Conservation (phyloP, 2,329 filamentous ascomycete genomes). For the Talaromyces sp. region DNA sequence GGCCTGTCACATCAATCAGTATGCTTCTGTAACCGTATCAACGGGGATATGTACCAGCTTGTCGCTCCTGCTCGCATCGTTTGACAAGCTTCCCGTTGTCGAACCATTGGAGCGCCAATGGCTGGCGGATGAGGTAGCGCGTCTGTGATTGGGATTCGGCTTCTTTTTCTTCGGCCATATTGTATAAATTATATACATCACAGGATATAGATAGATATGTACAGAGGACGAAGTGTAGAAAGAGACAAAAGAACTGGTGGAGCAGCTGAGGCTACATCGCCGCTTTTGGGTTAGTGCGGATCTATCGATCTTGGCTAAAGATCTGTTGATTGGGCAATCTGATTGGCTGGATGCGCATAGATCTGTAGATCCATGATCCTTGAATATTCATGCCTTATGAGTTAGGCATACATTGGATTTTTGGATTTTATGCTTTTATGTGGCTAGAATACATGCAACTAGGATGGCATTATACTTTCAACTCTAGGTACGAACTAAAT, state of each 20-base stretch:
- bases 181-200: neutral
- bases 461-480: too few species aligned
- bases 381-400: too few species aligned
- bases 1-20: conserved; percentile 23
- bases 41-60: conserved; percentile 30
- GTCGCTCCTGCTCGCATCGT: conserved; percentile 44
- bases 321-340: neutral
- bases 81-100: conserved; percentile 43
- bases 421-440: too few species aligned
- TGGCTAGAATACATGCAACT: too few species aligned
- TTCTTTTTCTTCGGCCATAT: conserved; percentile 3
- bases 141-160: conserved; percentile 15
- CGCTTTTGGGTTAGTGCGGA: neutral
- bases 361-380: too few species aligned
- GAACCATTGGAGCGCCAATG: conserved; percentile 46
- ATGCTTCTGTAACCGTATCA: neutral
- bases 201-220: neutral
- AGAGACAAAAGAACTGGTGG: neutral
- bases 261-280: neutral
- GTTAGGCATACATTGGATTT: too few species aligned
- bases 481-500: too few species aligned
- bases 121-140: conserved; percentile 31
- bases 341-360: neutral
- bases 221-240: neutral
- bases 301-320: neutral